Base-by-base conservation (phyloP, 352 stramenopile species). In the Phytopythium cucurbitacearum region DNA sequence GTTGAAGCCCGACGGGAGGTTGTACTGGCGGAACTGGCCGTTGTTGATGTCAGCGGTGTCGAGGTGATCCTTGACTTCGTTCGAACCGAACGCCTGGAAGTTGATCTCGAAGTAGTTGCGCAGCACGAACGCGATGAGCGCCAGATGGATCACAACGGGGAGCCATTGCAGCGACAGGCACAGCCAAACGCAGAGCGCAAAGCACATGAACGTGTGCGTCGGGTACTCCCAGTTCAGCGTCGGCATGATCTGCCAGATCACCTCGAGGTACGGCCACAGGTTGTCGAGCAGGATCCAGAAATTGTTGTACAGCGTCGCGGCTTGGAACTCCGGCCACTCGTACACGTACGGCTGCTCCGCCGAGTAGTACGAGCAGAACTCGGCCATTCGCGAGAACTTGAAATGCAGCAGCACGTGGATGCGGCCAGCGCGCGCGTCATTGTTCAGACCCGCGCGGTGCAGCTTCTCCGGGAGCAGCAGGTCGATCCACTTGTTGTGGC, bases 401-500 rank as follows among this genome's bases (percentile, higher is more conserved):
- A 87, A 94, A 69, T 94, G 83, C 38, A 94, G 59, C 38, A 94
- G 61, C 16, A 94, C 80, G 62, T 94, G 83, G 56, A 94, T 90
- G 5, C 83, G 71, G 1, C 83, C 83, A 0, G 83, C 83, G n/a
- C 83, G 69, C 8, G 80, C 76, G 45, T 94, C 83, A 39, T 94
- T 94, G 59, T 93, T 93, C 10, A 94, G 65, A 1, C 83, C 83
- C 7, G 72, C 76, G 37, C 83, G 83, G 36, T 94, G 80, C 8
- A 94, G 71, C 48, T 89, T 89, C 62, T 89, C 79, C 0, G 83
- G 81, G 3, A 94, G 59, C 41, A 89, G 65, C 36, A 94, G 57
- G 60, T 94, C 83, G 34, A 94, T 66, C 83, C 83, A 94, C 56
- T 94, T 94, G 67, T 94, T 94, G 63, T 94, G 83, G 28, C 83